phyloP scores from a whole-genome alignment of 2,329 filamentous ascomycete genomes.

The Daldinia eschscholtzii region DNA sequence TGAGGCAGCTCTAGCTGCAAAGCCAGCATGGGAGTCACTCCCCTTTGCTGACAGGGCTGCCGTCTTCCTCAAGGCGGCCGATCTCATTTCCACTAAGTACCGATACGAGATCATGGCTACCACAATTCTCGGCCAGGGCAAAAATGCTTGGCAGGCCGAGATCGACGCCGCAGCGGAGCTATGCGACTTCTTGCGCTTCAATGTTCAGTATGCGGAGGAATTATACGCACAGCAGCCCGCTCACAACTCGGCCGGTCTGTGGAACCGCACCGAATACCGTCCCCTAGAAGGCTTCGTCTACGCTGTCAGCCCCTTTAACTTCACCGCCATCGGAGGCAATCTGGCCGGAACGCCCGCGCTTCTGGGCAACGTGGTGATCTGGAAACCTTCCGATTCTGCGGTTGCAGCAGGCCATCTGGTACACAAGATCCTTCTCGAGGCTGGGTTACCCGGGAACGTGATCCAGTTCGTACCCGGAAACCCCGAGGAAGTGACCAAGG shows the following conservation, averaged over 20 bases:
- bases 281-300: conserved; percentile 96
- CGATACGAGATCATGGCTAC: conserved; percentile 96
- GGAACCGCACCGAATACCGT: conserved; percentile 92
- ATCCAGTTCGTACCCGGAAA: conserved; percentile 95
- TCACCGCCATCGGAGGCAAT: conserved; percentile 94
- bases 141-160: conserved; percentile 99
- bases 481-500: conserved; percentile 84
- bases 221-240: conserved; percentile 88
- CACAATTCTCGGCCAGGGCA: conserved; percentile 96
- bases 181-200: conserved; percentile 93
- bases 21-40: conserved; percentile 85
- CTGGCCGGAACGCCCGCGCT: conserved; percentile 84
- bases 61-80: conserved; percentile 95
- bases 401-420: conserved; percentile 93
- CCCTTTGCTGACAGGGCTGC: conserved; percentile 93
- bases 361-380: conserved; percentile 94
- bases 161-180: conserved; percentile 95
- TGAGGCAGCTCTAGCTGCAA: conserved; percentile 85
- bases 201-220: conserved; percentile 93
- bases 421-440: conserved; percentile 90
- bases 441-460: conserved; percentile 87
- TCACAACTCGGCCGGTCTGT: conserved; percentile 85
- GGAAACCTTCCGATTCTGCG: conserved; percentile 94
- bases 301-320: conserved; percentile 95
- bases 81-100: conserved; percentile 91